Base-by-base conservation (phyloP, 208 protist genomes). In the Porcisia hertigi region DNA sequence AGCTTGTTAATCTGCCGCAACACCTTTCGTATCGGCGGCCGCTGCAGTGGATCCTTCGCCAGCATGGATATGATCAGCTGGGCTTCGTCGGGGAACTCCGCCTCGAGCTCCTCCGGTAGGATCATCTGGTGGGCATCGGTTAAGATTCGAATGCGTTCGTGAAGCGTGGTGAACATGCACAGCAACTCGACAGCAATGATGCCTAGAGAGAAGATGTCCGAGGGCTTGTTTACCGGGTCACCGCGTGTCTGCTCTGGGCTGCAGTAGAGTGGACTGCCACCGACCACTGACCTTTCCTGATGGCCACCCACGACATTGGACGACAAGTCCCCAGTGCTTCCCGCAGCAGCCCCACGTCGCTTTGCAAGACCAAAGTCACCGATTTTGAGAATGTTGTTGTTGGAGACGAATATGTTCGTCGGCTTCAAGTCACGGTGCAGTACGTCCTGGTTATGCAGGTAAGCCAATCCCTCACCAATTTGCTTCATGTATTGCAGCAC, bases 281-380 rank as follows among this genome's bases (percentile, higher is more conserved):
- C 85, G 1, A 82, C 82, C 3, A 88, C 69, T 0, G 91, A 92
- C 18, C 80, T 55, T 67, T 92, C 88, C 63, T 91, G 78, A 34
- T 88, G 78, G 11, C 30, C 55, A n/a, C 77, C 80, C 0, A 76
- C 69, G 0, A 86, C 77, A 66, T 82, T 86, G 18, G 81, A 84
- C 2, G 69, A 14, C 20, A 89, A 59, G 49, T 86, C 88, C 45
- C 45, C 41, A 25, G 14, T 54, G 49, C 66, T 71, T 18, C 8
- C 58, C 36, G 62, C 49, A 2, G 75, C 76, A 1, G 41, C 36
- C 25, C 55, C 71, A 49, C 84, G 87, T 23, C 76, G 79, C 73
- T 92, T 94, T 1, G 92, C 90, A 14, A 96, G 79, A 1, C 92
- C 92, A 87, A 96, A 96, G 76, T 96, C 92, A 18, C 92, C 92